Evolutionary conservation across 371 early-diverging fungal species (phyloP), one percentile per base, ranked within the genome.

Genomic region (Mucor mucedo): DNA sequence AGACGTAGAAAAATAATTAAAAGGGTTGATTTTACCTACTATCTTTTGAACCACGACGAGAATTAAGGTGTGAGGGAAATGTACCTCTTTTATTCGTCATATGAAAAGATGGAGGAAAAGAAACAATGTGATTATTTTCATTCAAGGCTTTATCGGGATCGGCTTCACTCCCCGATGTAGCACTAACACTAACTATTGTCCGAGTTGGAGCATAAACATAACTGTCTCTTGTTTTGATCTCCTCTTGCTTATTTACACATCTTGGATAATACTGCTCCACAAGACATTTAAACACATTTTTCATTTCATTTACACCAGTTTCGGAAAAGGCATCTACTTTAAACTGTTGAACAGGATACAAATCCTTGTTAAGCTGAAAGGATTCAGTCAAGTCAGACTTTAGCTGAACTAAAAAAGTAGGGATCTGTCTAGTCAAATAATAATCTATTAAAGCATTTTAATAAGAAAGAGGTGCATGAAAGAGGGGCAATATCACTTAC

Each of bases 21-120:
- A 38, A 39, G n/a, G 42, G 8, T 21, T 38, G 42, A 11, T 7
- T 56, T 63, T 69, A 77, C 79, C 77, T 71, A 41, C 79, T 79
- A 44, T 76, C 79, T 64, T 77, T 79, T 52, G 79, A 79, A 28
- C 77, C 77, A 49, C 77, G 69, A 13, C 73, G 65, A 44, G 63
- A 63, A 45, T 11, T 59, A 50, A 58, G 42, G 59, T 56, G 64
- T 33, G 40, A 41, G 16, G 52, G 53, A 55, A 32, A 52, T 45
- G 56, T 54, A 14, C 48, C 56, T 52, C 42, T 61, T 39, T 55
- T 63, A 52, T 39, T 62, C 39, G 55, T 48, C 55, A 55, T 66
- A 57, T 56, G 57, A 52, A 39, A 56, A 58, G 58, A 44, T 52
- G 59, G 41, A 58, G 57, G 40, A 64, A 60, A 14, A 27, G 47